Conservation (phyloP, 176 grass and related monocot genomes). For the Echinochloa phyllopogon region DNA sequence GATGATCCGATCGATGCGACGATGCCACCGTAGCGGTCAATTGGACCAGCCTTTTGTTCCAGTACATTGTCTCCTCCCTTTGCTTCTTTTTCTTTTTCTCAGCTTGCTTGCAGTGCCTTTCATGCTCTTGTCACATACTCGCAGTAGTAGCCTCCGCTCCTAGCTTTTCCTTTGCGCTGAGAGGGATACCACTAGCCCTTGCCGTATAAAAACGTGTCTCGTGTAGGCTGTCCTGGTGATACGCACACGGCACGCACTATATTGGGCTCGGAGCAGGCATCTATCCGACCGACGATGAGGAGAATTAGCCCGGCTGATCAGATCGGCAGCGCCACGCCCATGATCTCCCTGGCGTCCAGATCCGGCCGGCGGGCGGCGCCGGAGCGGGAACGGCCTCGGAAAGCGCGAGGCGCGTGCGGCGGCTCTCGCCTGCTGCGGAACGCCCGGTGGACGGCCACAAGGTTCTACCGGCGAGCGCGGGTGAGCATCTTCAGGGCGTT, state of each 20-base stretch:
- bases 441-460: conserved; percentile 58
- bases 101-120: conserved; percentile 39
- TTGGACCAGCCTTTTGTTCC: conserved; percentile 56
- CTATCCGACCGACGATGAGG: conserved; percentile 42
- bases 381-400: conserved; percentile 25
- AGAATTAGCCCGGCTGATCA: conserved; percentile 63
- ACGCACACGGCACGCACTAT: conserved; percentile 18
- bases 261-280: conserved; percentile 15
- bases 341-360: conserved; percentile 43
- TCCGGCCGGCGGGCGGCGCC: conserved; percentile 29
- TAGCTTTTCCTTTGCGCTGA: conserved; percentile 46
- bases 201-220: conserved; percentile 58
- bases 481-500: conserved; percentile 47
- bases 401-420: conserved; percentile 38
- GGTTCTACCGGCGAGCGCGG: conserved; percentile 59
- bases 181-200: not conserved
- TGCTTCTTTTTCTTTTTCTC: conserved; percentile 58
- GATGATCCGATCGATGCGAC: conserved; percentile 46
- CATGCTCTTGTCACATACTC: conserved; percentile 64
- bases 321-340: conserved; percentile 43
- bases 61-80: conserved; percentile 48
- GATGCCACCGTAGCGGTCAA: conserved; percentile 52
- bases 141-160: not conserved
- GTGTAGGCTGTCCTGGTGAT: conserved; percentile 14
- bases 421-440: conserved; percentile 57